Evolutionary conservation across 2,329 filamentous ascomycete genomes (phyloP), one percentile per base, ranked within the genome.

Genomic region (Fusarium albidum): DNA sequence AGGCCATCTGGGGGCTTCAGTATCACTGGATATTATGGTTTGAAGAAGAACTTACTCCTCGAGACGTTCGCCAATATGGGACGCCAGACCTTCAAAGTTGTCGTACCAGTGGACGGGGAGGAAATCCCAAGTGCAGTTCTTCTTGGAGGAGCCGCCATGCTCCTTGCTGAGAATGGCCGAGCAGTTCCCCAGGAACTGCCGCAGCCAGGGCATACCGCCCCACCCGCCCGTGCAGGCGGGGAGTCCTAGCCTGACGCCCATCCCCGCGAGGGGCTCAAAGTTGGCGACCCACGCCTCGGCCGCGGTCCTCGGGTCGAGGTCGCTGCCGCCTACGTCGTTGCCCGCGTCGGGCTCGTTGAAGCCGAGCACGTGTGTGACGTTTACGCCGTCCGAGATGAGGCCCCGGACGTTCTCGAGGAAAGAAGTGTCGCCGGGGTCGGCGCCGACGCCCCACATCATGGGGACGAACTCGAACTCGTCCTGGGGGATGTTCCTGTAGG

Each of bases 301-400:
- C 0, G 90, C 91, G 2, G 74, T 69, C 9, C 75, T 69, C 0
- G 89, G 84, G 2, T 77, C 68, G 17, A 93, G 75, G 58, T 83
- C 76, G 58, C 83, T 88, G 4, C 90, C 90, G 33, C 88, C 88
- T 9, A 76, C 80, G 2, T 68, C 64, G 2, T 66, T 59, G 3
- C 75, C 70, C 13, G 82, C 84, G 67, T 94, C 89, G 1, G 91
- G 91, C 69, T 95, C 91, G 72, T 95, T 94, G 78, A 92, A 93
- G 25, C 78, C 82, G n/a, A 94, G 76, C 3, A 91, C 83, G 64
- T 91, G 83, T 11, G 77, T 80, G 66, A 93, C 84, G 58, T 87
- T 86, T 59, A 75, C 71, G 6, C 80, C 79, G 32, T 71, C 52
- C 9, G 68, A 63, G 48, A 91, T 79, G 44, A 87, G 77, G 2